These are phyloP conservation scores for Xylogone sp. DNA, from an alignment of 2,329 filamentous ascomycete species.

Conservation along the genomic window DNA sequence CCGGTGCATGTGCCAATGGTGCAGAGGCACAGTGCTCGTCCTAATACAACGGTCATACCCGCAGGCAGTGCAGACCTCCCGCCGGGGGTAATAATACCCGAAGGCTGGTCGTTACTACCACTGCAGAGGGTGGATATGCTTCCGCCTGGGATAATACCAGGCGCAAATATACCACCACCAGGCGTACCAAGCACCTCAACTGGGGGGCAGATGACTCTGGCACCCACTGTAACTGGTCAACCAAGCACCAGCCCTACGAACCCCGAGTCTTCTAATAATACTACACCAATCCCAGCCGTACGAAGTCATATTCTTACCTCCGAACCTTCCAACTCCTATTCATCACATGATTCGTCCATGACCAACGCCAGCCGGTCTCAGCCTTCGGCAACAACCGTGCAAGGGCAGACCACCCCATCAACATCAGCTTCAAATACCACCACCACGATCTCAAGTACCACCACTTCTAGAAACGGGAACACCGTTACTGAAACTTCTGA, in stretches of 20 bases:
- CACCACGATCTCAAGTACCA: conserved; percentile 9
- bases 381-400: conserved; percentile 18
- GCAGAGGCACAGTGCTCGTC: conserved; percentile 43
- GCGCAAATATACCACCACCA: conserved; percentile 9
- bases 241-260: conserved; percentile 18
- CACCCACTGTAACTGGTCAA: conserved; percentile 21
- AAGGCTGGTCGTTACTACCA: conserved; percentile 62
- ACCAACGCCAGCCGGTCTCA: conserved; percentile 19
- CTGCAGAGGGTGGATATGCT: conserved; percentile 44
- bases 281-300: conserved; percentile 18
- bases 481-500: conserved; percentile 5
- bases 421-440: conserved; percentile 4
- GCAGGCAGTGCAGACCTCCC: conserved; percentile 59
- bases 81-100: conserved; percentile 59
- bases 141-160: conserved; percentile 9
- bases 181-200: conserved; percentile 14
- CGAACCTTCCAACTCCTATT: conserved; percentile 19
- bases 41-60: conserved; percentile 48
- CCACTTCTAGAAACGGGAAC: conserved; percentile 9
- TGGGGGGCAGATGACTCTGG: conserved; percentile 9
- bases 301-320: conserved; percentile 12
- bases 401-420: conserved; percentile 8
- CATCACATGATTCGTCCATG: conserved; percentile 21
- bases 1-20: conserved; percentile 14
- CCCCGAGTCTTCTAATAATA: conserved; percentile 17